A percentile compares a stretch with the other conserved stretches of the same genome.
Conservation (phyloP, 768 basidiomycete species). For the Leccinum broughii region DNA sequence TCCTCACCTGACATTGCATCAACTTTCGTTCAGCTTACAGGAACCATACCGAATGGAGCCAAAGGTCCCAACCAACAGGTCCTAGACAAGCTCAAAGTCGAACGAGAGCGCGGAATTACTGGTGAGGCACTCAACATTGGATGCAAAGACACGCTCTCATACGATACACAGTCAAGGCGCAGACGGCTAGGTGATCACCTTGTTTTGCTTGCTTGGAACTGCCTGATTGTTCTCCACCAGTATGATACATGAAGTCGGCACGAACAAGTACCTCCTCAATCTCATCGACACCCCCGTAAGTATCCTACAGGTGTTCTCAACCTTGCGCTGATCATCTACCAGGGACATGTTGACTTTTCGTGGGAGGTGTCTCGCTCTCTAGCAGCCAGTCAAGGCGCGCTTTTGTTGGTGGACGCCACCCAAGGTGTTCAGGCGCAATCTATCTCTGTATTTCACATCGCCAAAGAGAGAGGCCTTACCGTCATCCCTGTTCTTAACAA, state of each 20-base stretch:
- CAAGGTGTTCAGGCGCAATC: slow-evolving; percentile 99
- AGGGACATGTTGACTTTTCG: slow-evolving; percentile 98
- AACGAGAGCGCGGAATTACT: slow-evolving; percentile 95
- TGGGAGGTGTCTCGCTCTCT: slow-evolving; percentile 95
- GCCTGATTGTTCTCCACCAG: slow-evolving; percentile 37
- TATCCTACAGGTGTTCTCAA: background rate
- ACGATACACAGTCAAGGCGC: slow-evolving; percentile 75
- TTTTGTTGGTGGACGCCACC: slow-evolving; percentile 88
- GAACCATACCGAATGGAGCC: slow-evolving; percentile 72
- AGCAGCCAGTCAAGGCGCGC: slow-evolving; percentile 90
- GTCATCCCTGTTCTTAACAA: slow-evolving; percentile 95
- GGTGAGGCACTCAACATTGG: slow-evolving; percentile 40
- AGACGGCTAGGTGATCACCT: slow-evolving; percentile 76
- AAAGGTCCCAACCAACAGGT: slow-evolving; percentile 79
- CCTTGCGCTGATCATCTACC: slow-evolving; percentile 4
- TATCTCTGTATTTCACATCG: slow-evolving; percentile 90
- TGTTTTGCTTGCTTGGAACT: background rate
- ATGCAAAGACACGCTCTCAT: slow-evolving; percentile 6
- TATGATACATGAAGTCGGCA: slow-evolving; percentile 71
- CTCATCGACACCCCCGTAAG: slow-evolving; percentile 92
- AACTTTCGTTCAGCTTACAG: slow-evolving; percentile 64
- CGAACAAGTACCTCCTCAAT: slow-evolving; percentile 74
- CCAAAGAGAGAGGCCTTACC: slow-evolving; percentile 73
- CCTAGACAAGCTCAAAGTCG: slow-evolving; percentile 93
- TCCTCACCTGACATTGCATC: background rate